Evolutionary conservation across 1,284 basidiomycete species (phyloP), one percentile per base, ranked within the genome.

Genomic region (Tilletiopsis washingtonensis): DNA sequence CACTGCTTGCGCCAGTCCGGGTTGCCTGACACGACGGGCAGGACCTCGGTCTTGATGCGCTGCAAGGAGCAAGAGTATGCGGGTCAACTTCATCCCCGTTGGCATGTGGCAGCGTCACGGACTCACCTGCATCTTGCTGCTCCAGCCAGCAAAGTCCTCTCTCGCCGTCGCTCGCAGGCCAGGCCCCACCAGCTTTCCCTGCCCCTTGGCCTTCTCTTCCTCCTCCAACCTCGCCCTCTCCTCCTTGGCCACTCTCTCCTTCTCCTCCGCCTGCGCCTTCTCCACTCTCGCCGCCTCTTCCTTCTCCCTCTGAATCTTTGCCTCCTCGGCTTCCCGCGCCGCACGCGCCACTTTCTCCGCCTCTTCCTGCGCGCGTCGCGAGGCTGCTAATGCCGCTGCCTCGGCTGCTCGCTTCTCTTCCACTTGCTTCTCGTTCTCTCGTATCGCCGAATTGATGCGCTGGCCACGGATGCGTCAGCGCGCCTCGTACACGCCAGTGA

Each of bases 31-130:
- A 91, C 82, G 7, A 74, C 68, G 39, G 81, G 81, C 74, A 94
- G 83, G n/a, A 85, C 79, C 7, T 83, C 79, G 0, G 73, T 68
- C 76, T 96, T 96, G 58, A 93, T 78, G 54, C 77, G 75, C 80
- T 86, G 25, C 38, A 44, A 44, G 21, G 49, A 34, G 43, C 40
- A 40, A 39, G n/a, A n/a, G n/a, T 26, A 43, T 41, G 19, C 24
- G 23, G 6, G 17, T 17, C 29, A 32, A n/a, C 23, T 9, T 11
- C 3, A 51, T 38, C 38, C 20, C 38, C 45, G 14, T 36, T 40
- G n/a, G 29, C 29, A 34, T 34, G 9, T n/a, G 29, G 9, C 9
- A 34, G 9, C 9, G 29, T 34, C 29, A 34, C 29, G n/a, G 29
- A n/a, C n/a, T n/a, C n/a, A n/a, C n/a, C n/a, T n/a, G n/a, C 25